Conservation (phyloP, 352 stramenopile species). For the Phytophthora multivora region DNA sequence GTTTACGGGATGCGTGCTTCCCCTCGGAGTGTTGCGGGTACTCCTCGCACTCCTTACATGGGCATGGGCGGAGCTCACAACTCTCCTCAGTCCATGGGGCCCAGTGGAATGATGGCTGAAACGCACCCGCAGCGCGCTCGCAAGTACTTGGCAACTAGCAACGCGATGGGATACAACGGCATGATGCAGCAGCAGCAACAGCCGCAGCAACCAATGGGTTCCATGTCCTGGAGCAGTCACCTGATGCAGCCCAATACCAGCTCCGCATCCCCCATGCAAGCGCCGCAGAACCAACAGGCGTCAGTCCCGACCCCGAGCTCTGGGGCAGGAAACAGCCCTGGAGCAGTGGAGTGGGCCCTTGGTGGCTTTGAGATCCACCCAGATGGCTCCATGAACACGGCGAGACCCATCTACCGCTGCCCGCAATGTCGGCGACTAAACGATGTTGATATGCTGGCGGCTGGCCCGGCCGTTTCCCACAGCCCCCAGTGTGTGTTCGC, state of each 20-base stretch:
- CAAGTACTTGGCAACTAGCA: slow-evolving; percentile 35
- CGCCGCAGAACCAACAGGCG: slow-evolving; percentile 20
- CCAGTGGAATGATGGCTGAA: slow-evolving; percentile 33
- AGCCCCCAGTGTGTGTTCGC: slow-evolving; percentile 59
- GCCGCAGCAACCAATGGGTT: slow-evolving; percentile 21
- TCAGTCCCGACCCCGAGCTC: slow-evolving; percentile 30
- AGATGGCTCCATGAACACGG: slow-evolving; percentile 69
- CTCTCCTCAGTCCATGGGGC: slow-evolving; percentile 19
- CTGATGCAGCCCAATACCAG: slow-evolving; percentile 41
- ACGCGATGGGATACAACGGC: slow-evolving; percentile 30
- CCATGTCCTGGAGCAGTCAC: slow-evolving; percentile 61
- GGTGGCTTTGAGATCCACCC: slow-evolving; percentile 79
- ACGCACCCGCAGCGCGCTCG: slow-evolving; percentile 34
- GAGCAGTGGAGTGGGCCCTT: slow-evolving; percentile 71
- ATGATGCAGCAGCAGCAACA: slow-evolving; percentile 37
- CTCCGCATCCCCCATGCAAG: slow-evolving; percentile 23
- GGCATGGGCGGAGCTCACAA: slow-evolving; percentile 25
- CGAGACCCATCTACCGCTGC: slow-evolving; percentile 79
- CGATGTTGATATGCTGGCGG: slow-evolving; percentile 73
- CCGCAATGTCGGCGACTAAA: slow-evolving; percentile 67
- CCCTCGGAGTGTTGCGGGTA: slow-evolving; percentile 43
- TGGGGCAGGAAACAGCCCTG: slow-evolving; percentile 24
- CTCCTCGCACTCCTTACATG: slow-evolving; percentile 39
- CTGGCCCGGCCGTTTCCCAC: slow-evolving; percentile 58
- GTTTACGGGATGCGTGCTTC: slow-evolving; percentile 38